These are phyloP conservation scores for Phtheirospermum japonicum DNA, from an alignment of 257 asterid species.

Conservation along the genomic window DNA sequence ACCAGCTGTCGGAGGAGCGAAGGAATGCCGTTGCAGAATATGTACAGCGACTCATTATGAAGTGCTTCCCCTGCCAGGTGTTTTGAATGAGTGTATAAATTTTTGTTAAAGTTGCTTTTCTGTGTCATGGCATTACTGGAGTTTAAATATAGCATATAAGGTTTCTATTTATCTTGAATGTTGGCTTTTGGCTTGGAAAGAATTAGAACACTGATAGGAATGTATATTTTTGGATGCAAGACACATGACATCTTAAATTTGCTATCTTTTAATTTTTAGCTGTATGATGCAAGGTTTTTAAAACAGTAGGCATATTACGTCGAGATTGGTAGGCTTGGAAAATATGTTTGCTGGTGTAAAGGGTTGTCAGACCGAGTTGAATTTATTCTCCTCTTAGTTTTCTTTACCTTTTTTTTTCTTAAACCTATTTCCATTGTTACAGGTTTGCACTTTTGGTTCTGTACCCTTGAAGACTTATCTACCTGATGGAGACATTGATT, in stretches of 20 bases:
- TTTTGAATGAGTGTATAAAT: neutral
- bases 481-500: slow-evolving; percentile 77
- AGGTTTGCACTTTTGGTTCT: slow-evolving; percentile 76
- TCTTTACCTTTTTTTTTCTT: neutral
- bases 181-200: slow-evolving; percentile 13
- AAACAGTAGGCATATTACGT: neutral
- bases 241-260: neutral
- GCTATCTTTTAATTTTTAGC: slow-evolving; percentile 20
- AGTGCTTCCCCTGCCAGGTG: slow-evolving; percentile 97
- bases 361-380: neutral
- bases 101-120: slow-evolving; percentile 10
- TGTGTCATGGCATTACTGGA: slow-evolving; percentile 9
- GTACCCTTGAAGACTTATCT: slow-evolving; percentile 75
- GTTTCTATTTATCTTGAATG: slow-evolving; percentile 5
- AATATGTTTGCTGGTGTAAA: slow-evolving; percentile 8
- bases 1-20: slow-evolving; percentile 77
- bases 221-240: slow-evolving; percentile 6
- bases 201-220: neutral
- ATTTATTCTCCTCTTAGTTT: neutral
- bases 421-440: slow-evolving; percentile 22
- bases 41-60: slow-evolving; percentile 74
- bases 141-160: slow-evolving; percentile 1
- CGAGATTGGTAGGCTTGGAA: slow-evolving; percentile 7
- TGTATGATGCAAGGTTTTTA: slow-evolving; percentile 13
- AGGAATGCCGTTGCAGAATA: slow-evolving; percentile 89